Evolutionary conservation across 2,329 filamentous ascomycete genomes (phyloP).

Genomic region (Coleophoma cylindrospora): DNA sequence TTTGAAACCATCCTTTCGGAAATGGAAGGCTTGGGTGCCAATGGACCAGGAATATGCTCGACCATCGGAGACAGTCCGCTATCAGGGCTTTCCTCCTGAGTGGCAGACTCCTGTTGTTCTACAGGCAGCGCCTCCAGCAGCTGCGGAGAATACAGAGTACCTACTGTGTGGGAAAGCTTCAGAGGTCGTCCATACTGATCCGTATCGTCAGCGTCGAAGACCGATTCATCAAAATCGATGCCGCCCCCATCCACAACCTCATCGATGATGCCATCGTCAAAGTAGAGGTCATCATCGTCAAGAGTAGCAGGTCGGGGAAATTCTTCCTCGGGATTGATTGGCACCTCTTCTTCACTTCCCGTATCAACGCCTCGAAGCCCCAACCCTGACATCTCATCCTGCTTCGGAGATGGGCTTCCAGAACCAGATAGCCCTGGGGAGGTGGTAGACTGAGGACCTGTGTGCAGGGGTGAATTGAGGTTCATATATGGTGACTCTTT

Average conservation of each 20-base stretch:
- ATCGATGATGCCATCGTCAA: constrained; percentile 54
- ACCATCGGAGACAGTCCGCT: neutral
- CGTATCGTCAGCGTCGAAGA: constrained; percentile 66
- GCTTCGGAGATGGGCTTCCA: neutral
- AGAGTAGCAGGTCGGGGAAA: constrained; percentile 14
- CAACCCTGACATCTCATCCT: constrained; percentile 11
- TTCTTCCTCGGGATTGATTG: constrained; percentile 6
- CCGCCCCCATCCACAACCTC: constrained; percentile 41
- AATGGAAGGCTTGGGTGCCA: constrained; percentile 19
- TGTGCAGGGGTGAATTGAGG: neutral
- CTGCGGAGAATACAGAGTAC: constrained; percentile 22
- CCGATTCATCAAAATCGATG: constrained; percentile 63
- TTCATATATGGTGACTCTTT: constrained; percentile 20
- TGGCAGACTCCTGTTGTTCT: neutral
- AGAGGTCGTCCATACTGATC: constrained; percentile 55
- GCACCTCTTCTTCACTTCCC: neutral
- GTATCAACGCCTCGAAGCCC: constrained; percentile 15
- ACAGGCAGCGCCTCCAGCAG: constrained; percentile 12
- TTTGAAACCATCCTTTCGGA: constrained; percentile 11
- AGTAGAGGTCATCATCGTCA: constrained; percentile 62
- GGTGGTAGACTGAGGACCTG: neutral
- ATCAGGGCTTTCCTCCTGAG: neutral
- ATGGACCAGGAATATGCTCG: constrained; percentile 1
- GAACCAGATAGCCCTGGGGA: neutral
- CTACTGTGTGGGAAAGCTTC: constrained; percentile 31